A percentile compares a stretch with the other conserved stretches of the same genome.
These are phyloP conservation scores for Didymella pomorum DNA, from an alignment of 2,329 filamentous ascomycete genomes.

Conservation along the genomic window DNA sequence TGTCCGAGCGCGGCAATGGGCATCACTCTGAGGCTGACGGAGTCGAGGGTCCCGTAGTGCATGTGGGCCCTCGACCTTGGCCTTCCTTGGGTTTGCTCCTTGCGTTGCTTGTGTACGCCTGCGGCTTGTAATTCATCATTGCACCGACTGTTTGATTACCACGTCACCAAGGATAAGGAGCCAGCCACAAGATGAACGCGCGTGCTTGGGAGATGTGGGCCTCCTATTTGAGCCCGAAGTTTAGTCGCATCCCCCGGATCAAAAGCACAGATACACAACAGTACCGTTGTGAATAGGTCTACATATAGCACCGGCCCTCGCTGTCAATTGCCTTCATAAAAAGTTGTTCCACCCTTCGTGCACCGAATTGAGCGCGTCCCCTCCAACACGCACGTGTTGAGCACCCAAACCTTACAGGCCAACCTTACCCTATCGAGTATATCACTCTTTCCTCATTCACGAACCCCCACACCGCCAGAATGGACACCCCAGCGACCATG, in stretches of 20 bases:
- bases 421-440: conserved; percentile 18
- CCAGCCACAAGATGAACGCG: conserved; percentile 39
- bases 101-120: conserved; percentile 48
- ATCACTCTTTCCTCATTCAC: conserved; percentile 19
- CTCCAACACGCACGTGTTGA: conserved; percentile 33
- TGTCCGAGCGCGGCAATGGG: conserved; percentile 34
- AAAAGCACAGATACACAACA: conserved; percentile 23
- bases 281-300: conserved; percentile 33
- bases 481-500: conserved; percentile 26
- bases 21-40: conserved; percentile 39
- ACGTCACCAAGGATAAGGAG: conserved; percentile 43
- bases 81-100: conserved; percentile 46
- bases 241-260: conserved; percentile 30
- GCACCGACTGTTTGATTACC: conserved; percentile 45
- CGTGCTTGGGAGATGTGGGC: conserved; percentile 41
- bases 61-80: conserved; percentile 40
- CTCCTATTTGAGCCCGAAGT: conserved; percentile 30
- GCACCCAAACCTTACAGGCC: conserved; percentile 21
- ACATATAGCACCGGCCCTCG: conserved; percentile 23
- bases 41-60: conserved; percentile 38
- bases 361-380: conserved; percentile 27
- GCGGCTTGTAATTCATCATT: conserved; percentile 39
- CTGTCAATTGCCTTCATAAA: conserved; percentile 13
- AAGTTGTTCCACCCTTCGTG: conserved; percentile 19
- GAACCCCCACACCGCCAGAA: conserved; percentile 8